Base-by-base conservation (phyloP, 768 basidiomycete genomes). In the Macrolepiota fuliginosa region DNA sequence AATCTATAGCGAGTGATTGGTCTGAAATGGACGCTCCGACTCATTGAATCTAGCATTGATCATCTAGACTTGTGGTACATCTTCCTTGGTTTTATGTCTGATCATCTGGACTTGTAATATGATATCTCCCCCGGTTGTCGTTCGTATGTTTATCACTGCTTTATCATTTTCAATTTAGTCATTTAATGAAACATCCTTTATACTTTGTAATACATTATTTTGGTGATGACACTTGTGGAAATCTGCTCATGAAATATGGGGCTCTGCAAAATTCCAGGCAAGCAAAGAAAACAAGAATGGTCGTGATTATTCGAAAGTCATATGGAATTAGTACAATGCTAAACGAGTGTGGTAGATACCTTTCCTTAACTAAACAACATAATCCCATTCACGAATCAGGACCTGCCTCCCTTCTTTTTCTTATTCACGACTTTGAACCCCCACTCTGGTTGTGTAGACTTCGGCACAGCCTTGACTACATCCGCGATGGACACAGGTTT, bases 371-470 rank as follows among this genome's bases (percentile, higher is more conserved):
- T 52, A 51, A 45, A 25, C 22, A 46, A 54, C 10, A 40, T 22
- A 37, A 46, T 32, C 15, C 51, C 2, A 47, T 46, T 47, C 39
- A 58, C 29, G 24, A 56, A 54, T 77, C 71, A 89, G 50, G 85
- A 70, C 67, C 84, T 79, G 29, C 83, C 83, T 15, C 88, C 83
- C 85, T 94, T 97, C 80, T 94, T 97, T 80, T 96, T 97, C 81
- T 96, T 95, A 67, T 94, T 94, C 56, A 95, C 92, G 4, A 96
- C 90, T 76, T 94, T 96, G 80, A 94, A 94, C 6, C 87, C 86
- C 91, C 94, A 96, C 70, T 92, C 91, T 47, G 84, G 80, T 61
- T 87, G 86, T 42, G 81, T 74, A 19, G 86, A 79, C 74, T 92
- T 93, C 1, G 93, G 94, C 64, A 90, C 87, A 10, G 89, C 83